Evolutionary conservation across 768 basidiomycete species (phyloP).

Genomic region (Basidioascus undulatus): DNA sequence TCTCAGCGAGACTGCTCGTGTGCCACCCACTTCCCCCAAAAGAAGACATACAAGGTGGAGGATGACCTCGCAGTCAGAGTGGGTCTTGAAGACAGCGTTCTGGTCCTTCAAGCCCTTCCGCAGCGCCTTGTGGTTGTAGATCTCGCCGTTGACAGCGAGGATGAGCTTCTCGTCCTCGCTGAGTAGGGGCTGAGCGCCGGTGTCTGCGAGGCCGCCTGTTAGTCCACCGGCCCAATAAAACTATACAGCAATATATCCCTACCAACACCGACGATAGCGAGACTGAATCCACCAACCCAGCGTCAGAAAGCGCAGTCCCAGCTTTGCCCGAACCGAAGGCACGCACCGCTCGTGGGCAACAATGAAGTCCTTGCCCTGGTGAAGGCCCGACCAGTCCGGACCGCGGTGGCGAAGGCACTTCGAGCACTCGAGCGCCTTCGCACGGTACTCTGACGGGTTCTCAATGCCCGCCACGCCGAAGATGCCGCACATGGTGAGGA

Average conservation of each 20-base stretch:
- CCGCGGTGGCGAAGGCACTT: conserved; percentile 82
- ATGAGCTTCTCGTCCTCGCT: conserved; percentile 62
- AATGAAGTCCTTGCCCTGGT: conserved; percentile 46
- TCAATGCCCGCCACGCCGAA: conserved; percentile 59
- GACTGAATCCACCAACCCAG: too few species aligned
- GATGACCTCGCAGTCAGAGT: conserved; percentile 95
- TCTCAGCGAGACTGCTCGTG: background rate
- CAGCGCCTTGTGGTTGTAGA: conserved; percentile 83
- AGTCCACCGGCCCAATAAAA: background rate
- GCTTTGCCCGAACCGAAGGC: too few species aligned
- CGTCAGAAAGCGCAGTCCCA: too few species aligned
- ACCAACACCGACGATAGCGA: conserved; percentile 97
- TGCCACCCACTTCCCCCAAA: too few species aligned
- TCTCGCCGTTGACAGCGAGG: conserved; percentile 92
- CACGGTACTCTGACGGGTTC: conserved; percentile 41
- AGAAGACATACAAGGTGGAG: conserved; percentile 46
- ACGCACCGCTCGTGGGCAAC: too few species aligned
- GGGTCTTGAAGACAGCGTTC: conserved; percentile 68
- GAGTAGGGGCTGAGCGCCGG: conserved; percentile 81
- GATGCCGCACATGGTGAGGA: conserved; percentile 87
- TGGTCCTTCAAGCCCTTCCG: conserved; percentile 35
- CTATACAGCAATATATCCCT: conserved; percentile 8
- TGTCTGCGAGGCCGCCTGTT: conserved; percentile 43
- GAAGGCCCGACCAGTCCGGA: conserved; percentile 97
- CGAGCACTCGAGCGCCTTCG: conserved; percentile 56